phyloP scores from a whole-genome alignment of 1,284 basidiomycete genomes.

The Melampsora americana region DNA sequence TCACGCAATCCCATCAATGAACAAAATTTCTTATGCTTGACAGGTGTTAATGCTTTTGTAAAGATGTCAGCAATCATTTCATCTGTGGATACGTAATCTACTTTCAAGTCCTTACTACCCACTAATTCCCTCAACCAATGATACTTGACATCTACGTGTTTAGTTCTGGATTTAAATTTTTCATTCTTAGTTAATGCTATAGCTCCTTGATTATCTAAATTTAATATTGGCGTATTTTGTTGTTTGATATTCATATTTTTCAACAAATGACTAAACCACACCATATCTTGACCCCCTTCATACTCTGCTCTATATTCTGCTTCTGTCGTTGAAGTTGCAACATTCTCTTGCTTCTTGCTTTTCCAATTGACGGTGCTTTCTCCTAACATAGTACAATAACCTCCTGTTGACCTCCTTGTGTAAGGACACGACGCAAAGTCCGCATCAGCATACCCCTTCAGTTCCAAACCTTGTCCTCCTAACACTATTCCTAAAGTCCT shows the following conservation, averaged over 20 bases:
- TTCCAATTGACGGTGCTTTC: background rate
- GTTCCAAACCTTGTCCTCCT: background rate
- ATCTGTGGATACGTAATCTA: conserved; percentile 2
- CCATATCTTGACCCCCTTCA: conserved; percentile 1
- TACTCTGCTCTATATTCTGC: background rate
- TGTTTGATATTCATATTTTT: background rate
- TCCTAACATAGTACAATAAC: background rate
- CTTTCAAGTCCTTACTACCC: background rate
- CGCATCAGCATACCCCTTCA: background rate
- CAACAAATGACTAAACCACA: background rate
- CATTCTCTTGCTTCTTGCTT: background rate
- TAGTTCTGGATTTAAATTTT: conserved; percentile 2
- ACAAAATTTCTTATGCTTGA: background rate
- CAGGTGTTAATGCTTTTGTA: background rate
- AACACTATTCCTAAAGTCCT: background rate
- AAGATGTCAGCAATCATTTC: conserved; percentile 17
- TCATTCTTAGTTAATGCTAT: conserved; percentile 2
- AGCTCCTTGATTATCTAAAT: conserved; percentile 15
- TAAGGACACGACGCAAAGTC: background rate
- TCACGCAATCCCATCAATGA: too few species aligned
- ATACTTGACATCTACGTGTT: too few species aligned
- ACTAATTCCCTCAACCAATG: background rate
- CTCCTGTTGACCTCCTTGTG: conserved; percentile 4
- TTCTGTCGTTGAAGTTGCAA: background rate
- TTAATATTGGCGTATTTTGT: background rate